These are phyloP conservation scores for Boletus sp. DNA, from an alignment of 1,284 basidiomycete species.

Conservation along the genomic window DNA sequence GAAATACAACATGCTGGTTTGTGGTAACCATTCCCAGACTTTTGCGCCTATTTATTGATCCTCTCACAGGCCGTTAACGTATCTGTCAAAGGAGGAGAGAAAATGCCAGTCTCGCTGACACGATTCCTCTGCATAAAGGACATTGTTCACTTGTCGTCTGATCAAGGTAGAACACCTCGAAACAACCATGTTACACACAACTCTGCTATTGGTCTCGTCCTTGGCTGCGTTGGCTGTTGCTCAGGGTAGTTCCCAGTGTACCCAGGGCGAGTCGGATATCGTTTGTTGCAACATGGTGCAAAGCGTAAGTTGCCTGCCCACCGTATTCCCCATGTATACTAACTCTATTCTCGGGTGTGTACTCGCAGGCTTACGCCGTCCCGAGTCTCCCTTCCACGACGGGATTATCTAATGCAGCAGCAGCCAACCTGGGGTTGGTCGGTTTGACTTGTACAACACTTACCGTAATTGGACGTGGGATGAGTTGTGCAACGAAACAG, in stretches of 20 bases:
- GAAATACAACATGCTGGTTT: too few relatives aligned
- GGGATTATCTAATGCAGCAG: constrained; percentile 12
- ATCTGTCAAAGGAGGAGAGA: neutral
- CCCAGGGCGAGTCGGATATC: constrained; percentile 10
- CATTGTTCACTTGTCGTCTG: neutral
- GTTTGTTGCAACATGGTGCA: constrained; percentile 17
- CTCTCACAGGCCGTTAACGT: neutral
- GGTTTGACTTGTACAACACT: constrained; percentile 16
- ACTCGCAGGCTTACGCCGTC: constrained; percentile 14
- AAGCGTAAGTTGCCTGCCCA: constrained; percentile 12
- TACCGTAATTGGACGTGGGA: constrained; percentile 24
- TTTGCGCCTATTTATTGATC: neutral
- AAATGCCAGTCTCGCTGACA: neutral
- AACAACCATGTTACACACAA: constrained; percentile 12
- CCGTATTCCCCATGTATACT: neutral
- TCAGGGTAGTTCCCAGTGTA: constrained; percentile 14
- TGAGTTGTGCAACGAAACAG: constrained; percentile 21
- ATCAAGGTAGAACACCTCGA: neutral
- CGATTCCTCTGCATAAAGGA: neutral
- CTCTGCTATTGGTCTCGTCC: constrained; percentile 10
- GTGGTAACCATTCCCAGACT: too few relatives aligned
- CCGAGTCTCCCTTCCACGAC: constrained; percentile 6
- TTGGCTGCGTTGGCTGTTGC: constrained; percentile 10
- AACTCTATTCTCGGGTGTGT: neutral
- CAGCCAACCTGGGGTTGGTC: constrained; percentile 20